Conservation (phyloP, 768 basidiomycete species). For the Hypholoma fasciculare region DNA sequence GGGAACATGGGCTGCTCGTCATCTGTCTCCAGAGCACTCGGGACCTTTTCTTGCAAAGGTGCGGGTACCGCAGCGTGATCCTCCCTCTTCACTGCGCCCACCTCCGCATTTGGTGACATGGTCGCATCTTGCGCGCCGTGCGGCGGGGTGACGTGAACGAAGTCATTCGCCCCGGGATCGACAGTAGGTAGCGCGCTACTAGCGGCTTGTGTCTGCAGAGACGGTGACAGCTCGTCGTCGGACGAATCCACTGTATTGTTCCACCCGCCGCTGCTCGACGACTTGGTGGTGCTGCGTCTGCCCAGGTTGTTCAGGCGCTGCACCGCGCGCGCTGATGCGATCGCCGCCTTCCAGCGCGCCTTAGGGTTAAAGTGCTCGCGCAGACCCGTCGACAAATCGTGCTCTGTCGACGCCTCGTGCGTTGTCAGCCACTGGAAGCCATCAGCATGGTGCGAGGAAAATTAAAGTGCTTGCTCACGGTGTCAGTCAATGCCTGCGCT, state of each 20-base stretch:
- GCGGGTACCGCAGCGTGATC: background rate
- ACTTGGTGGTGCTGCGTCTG: slow-evolving; percentile 15
- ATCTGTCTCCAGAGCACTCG: background rate
- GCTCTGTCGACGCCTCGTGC: slow-evolving; percentile 62
- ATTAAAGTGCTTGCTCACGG: no score
- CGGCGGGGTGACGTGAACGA: slow-evolving; percentile 39
- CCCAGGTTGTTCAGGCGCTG: slow-evolving; percentile 36
- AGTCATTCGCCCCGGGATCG: slow-evolving; percentile 36
- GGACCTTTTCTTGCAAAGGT: background rate
- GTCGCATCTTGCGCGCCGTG: slow-evolving; percentile 13
- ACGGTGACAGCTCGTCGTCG: background rate
- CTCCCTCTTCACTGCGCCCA: background rate
- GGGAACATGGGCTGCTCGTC: slow-evolving; percentile 9
- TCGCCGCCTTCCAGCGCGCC: slow-evolving; percentile 73
- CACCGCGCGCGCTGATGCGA: slow-evolving; percentile 48
- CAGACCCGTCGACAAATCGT: slow-evolving; percentile 72
- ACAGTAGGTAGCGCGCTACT: background rate
- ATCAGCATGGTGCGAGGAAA: background rate
- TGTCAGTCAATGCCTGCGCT: slow-evolving; percentile 63
- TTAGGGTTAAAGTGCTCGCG: slow-evolving; percentile 82
- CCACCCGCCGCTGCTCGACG: slow-evolving; percentile 23
- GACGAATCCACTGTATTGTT: slow-evolving; percentile 14
- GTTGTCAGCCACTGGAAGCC: slow-evolving; percentile 68
- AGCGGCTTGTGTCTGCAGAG: background rate
- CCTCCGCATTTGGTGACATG: background rate